Evolutionary conservation across 768 basidiomycete genomes (phyloP).

Genomic region (Leccinum disarticulatum): DNA sequence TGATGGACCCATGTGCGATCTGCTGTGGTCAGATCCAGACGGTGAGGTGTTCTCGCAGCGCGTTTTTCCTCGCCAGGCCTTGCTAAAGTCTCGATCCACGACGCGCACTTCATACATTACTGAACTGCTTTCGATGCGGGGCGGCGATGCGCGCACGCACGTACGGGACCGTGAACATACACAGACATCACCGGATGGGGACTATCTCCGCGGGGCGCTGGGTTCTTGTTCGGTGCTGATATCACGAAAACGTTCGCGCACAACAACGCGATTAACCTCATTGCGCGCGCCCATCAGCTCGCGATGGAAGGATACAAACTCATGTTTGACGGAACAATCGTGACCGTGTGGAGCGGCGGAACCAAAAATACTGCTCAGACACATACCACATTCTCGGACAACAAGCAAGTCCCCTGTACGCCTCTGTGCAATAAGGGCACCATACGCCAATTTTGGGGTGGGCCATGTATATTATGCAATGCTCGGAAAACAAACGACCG

Average conservation of each 20-base stretch:
- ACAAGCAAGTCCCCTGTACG: too few relatives aligned
- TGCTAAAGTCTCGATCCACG: constrained; percentile 11
- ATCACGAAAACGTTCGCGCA: constrained; percentile 89
- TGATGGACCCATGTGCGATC: constrained; percentile 97
- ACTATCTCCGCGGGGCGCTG: constrained; percentile 95
- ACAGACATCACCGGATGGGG: constrained; percentile 93
- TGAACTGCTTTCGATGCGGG: background rate
- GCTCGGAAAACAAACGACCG: too few relatives aligned
- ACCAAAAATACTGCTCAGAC: too few relatives aligned
- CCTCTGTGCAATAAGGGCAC: too few relatives aligned
- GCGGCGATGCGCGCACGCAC: background rate
- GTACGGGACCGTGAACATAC: constrained; percentile 1
- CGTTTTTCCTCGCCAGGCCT: constrained; percentile 2
- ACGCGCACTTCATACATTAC: background rate
- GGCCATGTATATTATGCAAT: too few relatives aligned
- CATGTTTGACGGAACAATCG: constrained; percentile 94
- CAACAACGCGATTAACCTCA: constrained; percentile 89
- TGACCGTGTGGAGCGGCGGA: constrained; percentile 89
- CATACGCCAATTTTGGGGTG: too few relatives aligned
- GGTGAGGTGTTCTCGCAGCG: constrained; percentile 45
- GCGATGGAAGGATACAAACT: constrained; percentile 98
- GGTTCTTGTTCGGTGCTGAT: constrained; percentile 92
- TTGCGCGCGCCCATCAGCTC: constrained; percentile 95
- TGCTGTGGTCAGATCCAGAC: constrained; percentile 99
- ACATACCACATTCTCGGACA: too few relatives aligned